phyloP scores from a whole-genome alignment of 1,139 yeast species.

The Yamadazyma buinensis region DNA sequence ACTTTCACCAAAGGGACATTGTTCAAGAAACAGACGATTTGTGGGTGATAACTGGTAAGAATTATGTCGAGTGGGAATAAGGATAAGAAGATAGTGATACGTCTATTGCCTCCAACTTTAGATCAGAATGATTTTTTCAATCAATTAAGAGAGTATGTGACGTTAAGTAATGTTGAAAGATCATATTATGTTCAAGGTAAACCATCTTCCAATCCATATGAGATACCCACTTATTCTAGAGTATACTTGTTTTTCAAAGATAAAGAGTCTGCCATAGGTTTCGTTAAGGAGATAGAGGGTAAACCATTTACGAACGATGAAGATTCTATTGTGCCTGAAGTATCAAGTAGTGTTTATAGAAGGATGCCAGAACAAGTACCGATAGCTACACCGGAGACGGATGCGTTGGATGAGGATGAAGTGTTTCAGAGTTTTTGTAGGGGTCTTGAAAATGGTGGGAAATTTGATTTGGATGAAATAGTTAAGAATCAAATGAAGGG shows the following conservation, averaged over 20 bases:
- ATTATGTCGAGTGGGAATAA: no score
- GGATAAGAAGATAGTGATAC: conserved; percentile 12
- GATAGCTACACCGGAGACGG: neutral
- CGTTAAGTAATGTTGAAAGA: conserved; percentile 4
- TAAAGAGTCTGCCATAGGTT: conserved; percentile 12
- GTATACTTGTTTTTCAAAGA: conserved; percentile 22
- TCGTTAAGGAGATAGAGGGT: conserved; percentile 16
- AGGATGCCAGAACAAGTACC: conserved; percentile 8
- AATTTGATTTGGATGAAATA: conserved; percentile 1
- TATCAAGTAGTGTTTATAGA: conserved; percentile 9
- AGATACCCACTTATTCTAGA: conserved; percentile 23
- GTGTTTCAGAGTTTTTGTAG: conserved; percentile 1
- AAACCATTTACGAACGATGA: conserved; percentile 19
- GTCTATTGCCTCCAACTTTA: conserved; percentile 16
- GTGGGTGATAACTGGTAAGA: no score
- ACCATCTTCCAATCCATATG: conserved; percentile 18
- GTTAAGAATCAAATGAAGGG: conserved; percentile 2
- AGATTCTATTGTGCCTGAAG: conserved; percentile 10
- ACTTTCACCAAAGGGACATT: no score
- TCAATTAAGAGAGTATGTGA: conserved; percentile 10
- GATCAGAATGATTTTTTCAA: conserved; percentile 11
- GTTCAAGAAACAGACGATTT: no score
- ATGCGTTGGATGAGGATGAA: conserved; percentile 4
- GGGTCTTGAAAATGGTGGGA: neutral
- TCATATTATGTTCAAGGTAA: conserved; percentile 19